Evolutionary conservation across 306 rosid genomes (phyloP), one percentile per base, ranked within the genome.

Genomic region (Senna tora): DNA sequence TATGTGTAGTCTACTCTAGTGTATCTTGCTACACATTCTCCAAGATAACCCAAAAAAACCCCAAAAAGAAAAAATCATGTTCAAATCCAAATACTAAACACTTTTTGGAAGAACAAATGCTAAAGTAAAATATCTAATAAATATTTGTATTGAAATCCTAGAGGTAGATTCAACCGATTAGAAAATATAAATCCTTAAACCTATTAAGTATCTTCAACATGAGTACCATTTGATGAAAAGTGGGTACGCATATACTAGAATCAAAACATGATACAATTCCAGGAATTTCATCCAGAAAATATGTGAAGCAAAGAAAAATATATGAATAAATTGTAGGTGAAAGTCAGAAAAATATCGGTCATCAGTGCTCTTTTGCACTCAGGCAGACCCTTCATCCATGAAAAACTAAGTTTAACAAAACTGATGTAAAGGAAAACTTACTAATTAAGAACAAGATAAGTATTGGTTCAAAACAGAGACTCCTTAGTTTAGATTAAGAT

Each of bases 321-420:
- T 11, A 17, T 5, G 34, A 15, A 46, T 28, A 28, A 45, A 46
- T 8, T 41, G 49, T 47, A 64, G 6, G 28, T 9, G 7, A 46
- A 59, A 71, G 12, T 28, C 32, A 47, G 19, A 52, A 47, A 30
- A 59, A 71, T 7, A 34, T 20, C 32, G 13, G 17, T 32, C 36
- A 58, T 12, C 22, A 41, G 45, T 58, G 20, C 56, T 72, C 43
- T 30, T n/a, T 30, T 47, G 45, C 58, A n/a, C n/a, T n/a, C n/a
- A n/a, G n/a, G n/a, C n/a, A 68, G 7, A 33, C 12, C 32, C 41
- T 51, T 68, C 30, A 33, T 51, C 45, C 3, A 50, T 52, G 20
- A 52, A 51, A 20, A 17, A 7, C 3, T 49, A 30, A 16, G 2
- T 36, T 20, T 61, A n/a, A 67, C 19, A 46, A 49, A 50, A 67